Evolutionary conservation across 2,329 filamentous ascomycete genomes (phyloP).

Genomic region (Delphinella strobiligena): DNA sequence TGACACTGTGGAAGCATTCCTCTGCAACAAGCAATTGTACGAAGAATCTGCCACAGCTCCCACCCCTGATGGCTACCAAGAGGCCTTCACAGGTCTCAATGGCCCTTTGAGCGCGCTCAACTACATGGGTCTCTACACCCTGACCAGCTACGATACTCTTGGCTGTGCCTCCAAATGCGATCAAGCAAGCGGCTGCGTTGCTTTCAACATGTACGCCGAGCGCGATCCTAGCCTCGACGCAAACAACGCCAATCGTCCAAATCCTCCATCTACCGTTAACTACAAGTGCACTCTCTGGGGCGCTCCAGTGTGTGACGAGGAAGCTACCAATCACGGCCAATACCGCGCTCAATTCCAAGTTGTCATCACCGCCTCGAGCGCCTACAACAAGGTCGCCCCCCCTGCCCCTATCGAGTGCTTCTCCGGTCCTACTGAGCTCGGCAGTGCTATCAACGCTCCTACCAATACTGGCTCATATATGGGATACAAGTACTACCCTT

Average conservation of each 20-base stretch:
- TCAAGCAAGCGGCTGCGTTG: constrained; percentile 15
- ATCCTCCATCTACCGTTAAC: constrained; percentile 22
- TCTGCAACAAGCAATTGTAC: constrained; percentile 8
- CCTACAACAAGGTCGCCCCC: constrained; percentile 16
- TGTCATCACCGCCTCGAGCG: constrained; percentile 31
- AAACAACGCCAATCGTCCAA: constrained; percentile 18
- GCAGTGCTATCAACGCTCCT: constrained; percentile 24
- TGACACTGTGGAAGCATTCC: constrained; percentile 23
- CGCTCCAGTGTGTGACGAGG: constrained; percentile 14
- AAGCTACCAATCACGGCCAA: constrained; percentile 23
- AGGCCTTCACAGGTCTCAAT: constrained; percentile 15
- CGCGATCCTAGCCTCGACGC: constrained; percentile 24
- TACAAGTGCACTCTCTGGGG: constrained; percentile 26
- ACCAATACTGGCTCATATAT: constrained; percentile 10
- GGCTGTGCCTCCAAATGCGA: constrained; percentile 20
- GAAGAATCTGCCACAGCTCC: constrained; percentile 17
- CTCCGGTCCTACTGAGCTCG: constrained; percentile 17
- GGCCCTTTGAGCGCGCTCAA: constrained; percentile 10
- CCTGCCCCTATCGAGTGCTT: constrained; percentile 11
- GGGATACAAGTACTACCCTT: constrained; percentile 10
- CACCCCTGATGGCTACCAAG: constrained; percentile 17
- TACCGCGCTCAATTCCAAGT: constrained; percentile 24
- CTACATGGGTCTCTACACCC: constrained; percentile 20
- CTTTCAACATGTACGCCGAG: constrained; percentile 26
- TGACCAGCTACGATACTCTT: constrained; percentile 19